Evolutionary conservation across 2,329 filamentous ascomycete genomes (phyloP).

Genomic region (Fusarium subtropicale): DNA sequence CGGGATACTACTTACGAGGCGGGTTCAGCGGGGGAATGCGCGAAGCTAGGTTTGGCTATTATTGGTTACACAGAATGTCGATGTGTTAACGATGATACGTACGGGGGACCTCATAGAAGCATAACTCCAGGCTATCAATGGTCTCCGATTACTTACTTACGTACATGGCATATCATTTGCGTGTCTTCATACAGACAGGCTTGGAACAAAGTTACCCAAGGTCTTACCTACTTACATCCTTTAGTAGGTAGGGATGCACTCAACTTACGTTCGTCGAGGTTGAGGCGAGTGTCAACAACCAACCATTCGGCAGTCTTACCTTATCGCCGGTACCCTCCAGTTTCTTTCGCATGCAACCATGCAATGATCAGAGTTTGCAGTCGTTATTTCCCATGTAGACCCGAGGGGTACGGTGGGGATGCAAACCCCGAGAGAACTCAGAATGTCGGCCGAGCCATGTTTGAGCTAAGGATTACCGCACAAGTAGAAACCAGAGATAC

Average conservation of each 20-base stretch:
- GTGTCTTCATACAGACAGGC: neutral
- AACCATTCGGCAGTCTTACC: constrained; percentile 5
- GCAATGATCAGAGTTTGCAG: neutral
- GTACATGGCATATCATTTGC: constrained; percentile 8
- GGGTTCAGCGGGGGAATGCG: constrained; percentile 12
- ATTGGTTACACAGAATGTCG: constrained; percentile 19
- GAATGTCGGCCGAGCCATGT: constrained; percentile 9
- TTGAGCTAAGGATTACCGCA: constrained; percentile 11
- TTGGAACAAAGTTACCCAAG: neutral
- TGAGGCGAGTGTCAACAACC: constrained; percentile 4
- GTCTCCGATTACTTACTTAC: constrained; percentile 11
- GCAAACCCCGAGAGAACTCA: constrained; percentile 2
- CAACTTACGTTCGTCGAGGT: neutral
- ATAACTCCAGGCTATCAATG: neutral
- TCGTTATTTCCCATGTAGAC: neutral
- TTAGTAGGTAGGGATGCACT: neutral
- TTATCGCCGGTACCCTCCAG: neutral
- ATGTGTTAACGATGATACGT: constrained; percentile 17
- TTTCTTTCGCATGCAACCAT: neutral
- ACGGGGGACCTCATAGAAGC: neutral
- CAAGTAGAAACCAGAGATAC: neutral
- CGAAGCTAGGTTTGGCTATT: constrained; percentile 2
- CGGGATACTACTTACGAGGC: constrained; percentile 3
- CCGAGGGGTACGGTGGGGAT: neutral
- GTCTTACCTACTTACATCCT: neutral